phyloP scores from a whole-genome alignment of 306 rosid genomes.

The Castanea sativa region DNA sequence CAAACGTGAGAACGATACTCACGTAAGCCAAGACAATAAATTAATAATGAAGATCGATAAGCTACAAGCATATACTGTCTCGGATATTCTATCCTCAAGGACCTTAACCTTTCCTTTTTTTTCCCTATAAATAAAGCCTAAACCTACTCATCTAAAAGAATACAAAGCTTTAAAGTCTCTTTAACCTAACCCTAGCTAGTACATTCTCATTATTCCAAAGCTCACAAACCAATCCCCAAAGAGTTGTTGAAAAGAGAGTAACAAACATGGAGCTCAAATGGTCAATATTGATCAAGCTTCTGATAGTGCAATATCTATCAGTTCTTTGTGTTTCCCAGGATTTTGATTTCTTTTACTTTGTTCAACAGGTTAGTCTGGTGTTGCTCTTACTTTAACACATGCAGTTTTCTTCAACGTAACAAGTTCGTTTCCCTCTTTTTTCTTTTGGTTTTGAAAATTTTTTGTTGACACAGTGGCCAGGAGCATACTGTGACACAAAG shows the following conservation, averaged over 20 bases:
- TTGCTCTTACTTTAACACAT: neutral
- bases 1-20: conserved; percentile 1
- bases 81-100: conserved; percentile 29
- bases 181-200: neutral
- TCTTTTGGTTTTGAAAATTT: neutral
- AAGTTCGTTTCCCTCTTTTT: neutral
- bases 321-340: conserved; percentile 45
- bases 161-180: no score
- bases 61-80: conserved; percentile 9
- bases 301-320: conserved; percentile 46
- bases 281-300: conserved; percentile 35
- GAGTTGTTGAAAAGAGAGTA: neutral
- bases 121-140: conserved; percentile 30
- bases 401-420: neutral
- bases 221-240: conserved; percentile 7
- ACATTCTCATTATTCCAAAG: neutral
- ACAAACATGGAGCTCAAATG: conserved; percentile 32
- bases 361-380: conserved; percentile 55
- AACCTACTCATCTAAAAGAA: neutral
- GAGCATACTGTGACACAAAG: conserved; percentile 72
- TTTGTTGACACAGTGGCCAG: conserved; percentile 60
- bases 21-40: neutral
- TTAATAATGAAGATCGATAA: neutral
- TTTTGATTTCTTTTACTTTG: conserved; percentile 87
- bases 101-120: neutral